Conservation (phyloP, 192 early-diverging fungal species). For the Radiomyces spectabilis region DNA sequence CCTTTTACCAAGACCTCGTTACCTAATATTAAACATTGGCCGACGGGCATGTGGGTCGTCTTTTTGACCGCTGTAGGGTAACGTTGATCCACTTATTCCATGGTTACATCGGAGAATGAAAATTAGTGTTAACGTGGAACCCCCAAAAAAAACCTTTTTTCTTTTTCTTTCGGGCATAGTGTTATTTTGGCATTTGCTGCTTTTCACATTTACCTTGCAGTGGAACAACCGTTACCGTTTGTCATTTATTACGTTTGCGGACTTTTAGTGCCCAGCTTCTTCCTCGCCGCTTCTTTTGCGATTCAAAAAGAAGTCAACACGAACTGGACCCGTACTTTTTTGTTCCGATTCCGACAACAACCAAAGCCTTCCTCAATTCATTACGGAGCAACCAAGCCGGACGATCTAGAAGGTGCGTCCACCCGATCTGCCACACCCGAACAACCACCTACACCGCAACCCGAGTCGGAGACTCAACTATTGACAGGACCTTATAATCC, state of each 20-base stretch:
- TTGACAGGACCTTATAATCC: no score
- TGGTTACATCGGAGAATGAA: background rate
- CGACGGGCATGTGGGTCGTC: conserved; percentile 55
- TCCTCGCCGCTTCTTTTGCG: conserved; percentile 27
- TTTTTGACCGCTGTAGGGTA: conserved; percentile 46
- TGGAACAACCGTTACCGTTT: conserved; percentile 24
- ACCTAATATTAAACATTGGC: conserved; percentile 54
- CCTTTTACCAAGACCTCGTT: conserved; percentile 63
- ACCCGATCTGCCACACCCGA: no score
- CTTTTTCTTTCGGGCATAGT: background rate
- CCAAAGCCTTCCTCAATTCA: no score
- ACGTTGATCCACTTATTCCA: background rate
- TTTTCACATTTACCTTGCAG: conserved; percentile 43
- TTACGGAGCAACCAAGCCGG: no score
- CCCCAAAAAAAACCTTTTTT: background rate
- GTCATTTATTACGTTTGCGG: conserved; percentile 38
- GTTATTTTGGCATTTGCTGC: conserved; percentile 55
- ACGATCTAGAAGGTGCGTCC: no score
- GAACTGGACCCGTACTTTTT: conserved; percentile 14
- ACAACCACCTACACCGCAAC: no score
- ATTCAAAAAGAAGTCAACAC: conserved; percentile 36
- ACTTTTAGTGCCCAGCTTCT: conserved; percentile 32
- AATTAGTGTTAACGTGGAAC: background rate
- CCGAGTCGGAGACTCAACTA: no score
- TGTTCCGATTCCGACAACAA: background rate